Evolutionary conservation across 148 eudicot species (phyloP), one percentile per base, ranked within the genome.

Genomic region (Heliamphora exappendiculata): DNA sequence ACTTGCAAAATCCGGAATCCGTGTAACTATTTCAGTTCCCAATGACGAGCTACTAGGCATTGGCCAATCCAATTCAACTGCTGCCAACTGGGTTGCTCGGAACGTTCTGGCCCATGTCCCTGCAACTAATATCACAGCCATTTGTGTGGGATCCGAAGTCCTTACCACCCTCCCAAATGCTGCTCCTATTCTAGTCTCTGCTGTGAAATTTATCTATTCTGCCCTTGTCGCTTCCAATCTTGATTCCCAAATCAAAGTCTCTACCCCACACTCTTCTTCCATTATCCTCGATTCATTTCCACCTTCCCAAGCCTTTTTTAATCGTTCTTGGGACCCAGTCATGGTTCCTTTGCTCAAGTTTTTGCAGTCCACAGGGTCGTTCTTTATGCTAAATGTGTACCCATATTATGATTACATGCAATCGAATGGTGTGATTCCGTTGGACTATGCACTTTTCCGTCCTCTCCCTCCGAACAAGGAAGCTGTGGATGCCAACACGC

Each of bases 271-370:
- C 77, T 76, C 98, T 28, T 90, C 98, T 65, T 89, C 95, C 16
- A 82, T 94, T 17, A 89, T 94, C 71, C 89, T 94, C 2, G 97
- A 94, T 76, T 86, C 98, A 0, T 94, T 94, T 73, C 98, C 98
- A 10, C 98, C 98, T 13, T 94, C 98, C 29, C 98, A 94, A 84
- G 98, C 97, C 39, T 94, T 94, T 78, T 94, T 94, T 60, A 94
- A 94, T 82, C 91, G 92, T 24, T 70, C 98, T 0, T 91, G 91
- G 97, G 89, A 90, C 47, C 91, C 97, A 0, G 83, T 90, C 69
- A 87, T 91, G 89, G 85, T 92, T 20, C 97, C 98, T 28, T 74
- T 94, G 78, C 88, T 94, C 41, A 86, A 85, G 50, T 94, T 94
- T 51, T 84, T 94, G 76, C 97, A 89, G 79, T 86, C 90, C 3